Evolutionary conservation across 176 grass and related monocot genomes (phyloP), one percentile per base, ranked within the genome.

Genomic region (Rhynchospora tenuis): DNA sequence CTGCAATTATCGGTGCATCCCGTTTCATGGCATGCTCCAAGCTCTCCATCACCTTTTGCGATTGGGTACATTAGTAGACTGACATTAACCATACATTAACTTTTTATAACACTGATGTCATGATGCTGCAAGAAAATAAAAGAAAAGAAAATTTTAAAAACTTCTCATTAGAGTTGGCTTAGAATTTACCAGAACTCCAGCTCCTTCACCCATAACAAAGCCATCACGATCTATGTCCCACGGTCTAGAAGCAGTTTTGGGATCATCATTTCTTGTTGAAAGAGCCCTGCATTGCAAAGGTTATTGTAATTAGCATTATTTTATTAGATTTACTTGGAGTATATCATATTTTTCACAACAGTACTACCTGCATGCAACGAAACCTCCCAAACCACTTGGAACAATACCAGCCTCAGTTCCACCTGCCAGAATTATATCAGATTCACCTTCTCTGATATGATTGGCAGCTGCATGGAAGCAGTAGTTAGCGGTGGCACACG

Each of bases 21-120:
- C 90, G 84, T 72, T 68, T 81, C 86, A 86, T 88, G 42, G 86
- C 89, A 81, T 91, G 87, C 80, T 85, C 87, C 0, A 89, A 82
- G 17, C 90, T 91, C 77, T 91, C 90, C 87, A 89, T 84, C 13
- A 89, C 81, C 90, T 89, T 9, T 26, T 50, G 33, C 9, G 31
- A 55, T 31, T 61, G n/a, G 50, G 22, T 61, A 57, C 12, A 33
- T 20, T 60, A 42, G 29, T 33, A 2, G 31, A 65, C 0, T 33
- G n/a, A 73, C 10, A 33, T 60, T 31, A 65, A 38, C 3, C 19
- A 9, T 17, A 61, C 9, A 19, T 33, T 7, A 8, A 31, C 8
- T 0, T 31, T n/a, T 81, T 45, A 7, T 81, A 26, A 29, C 26
- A 19, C 3, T 22, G 14, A 19, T 47, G 7, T n/a, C 17, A 57